A percentile compares a stretch with the other conserved stretches of the same genome.
Conservation (phyloP, 495 filamentous ascomycete genomes). For the Cairneyella variabilis region DNA sequence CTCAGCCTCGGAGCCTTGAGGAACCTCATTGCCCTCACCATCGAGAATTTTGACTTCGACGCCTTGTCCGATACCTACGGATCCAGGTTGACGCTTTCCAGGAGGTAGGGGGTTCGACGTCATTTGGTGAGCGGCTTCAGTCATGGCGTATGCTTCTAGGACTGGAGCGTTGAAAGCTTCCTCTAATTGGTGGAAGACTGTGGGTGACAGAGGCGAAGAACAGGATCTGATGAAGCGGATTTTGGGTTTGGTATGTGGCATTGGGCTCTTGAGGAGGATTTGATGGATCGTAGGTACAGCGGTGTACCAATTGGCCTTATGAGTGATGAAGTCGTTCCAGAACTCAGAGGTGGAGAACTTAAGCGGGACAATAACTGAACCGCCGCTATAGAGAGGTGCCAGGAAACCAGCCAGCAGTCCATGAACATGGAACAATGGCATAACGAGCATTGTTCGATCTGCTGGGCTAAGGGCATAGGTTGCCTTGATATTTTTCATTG, state of each 20-base stretch:
- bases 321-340: constrained; percentile 66
- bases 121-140: constrained; percentile 87
- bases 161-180: constrained; percentile 70
- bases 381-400: constrained; percentile 65
- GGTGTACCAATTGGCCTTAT: constrained; percentile 84
- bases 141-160: constrained; percentile 89
- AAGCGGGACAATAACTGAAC: constrained; percentile 67
- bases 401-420: constrained; percentile 76
- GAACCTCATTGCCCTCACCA: constrained; percentile 53
- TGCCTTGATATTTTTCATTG: constrained; percentile 74
- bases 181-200: constrained; percentile 71
- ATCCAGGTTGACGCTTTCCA: constrained; percentile 67
- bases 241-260: constrained; percentile 58
- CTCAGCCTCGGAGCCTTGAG: constrained; percentile 65
- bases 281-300: constrained; percentile 88
- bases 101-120: constrained; percentile 80
- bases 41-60: constrained; percentile 77
- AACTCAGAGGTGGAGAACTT: constrained; percentile 82
- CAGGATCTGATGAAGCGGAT: constrained; percentile 88
- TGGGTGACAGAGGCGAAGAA: constrained; percentile 75
- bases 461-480: constrained; percentile 65
- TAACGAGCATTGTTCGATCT: constrained; percentile 82
- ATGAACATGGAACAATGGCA: constrained; percentile 89
- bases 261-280: constrained; percentile 68
- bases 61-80: constrained; percentile 75